A percentile compares a stretch with the other conserved stretches of the same genome.
These are phyloP conservation scores for Blastocystis sp. DNA, from an alignment of 352 stramenopile genomes.

Conservation along the genomic window DNA sequence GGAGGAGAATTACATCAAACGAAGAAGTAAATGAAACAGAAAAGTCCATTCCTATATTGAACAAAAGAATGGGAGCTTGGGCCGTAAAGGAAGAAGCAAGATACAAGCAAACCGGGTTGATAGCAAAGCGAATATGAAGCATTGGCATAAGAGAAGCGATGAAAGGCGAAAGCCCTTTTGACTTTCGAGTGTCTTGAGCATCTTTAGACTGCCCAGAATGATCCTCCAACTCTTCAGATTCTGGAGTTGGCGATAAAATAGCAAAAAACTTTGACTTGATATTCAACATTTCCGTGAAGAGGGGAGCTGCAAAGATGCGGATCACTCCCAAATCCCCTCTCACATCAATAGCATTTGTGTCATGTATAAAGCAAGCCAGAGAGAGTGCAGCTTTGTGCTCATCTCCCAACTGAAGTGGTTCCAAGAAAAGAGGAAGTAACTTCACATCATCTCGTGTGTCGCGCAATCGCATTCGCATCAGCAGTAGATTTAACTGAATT, in stretches of 20 bases:
- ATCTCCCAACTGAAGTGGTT: background rate
- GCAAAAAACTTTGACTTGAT: background rate
- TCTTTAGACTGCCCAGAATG: background rate
- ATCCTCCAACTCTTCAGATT: background rate
- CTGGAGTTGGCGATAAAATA: background rate
- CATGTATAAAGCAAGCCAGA: background rate
- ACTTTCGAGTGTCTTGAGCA: background rate
- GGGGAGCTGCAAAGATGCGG: background rate
- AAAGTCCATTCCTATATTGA: background rate
- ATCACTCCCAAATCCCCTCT: background rate
- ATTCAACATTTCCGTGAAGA: slow-evolving; percentile 3
- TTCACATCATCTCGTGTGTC: background rate
- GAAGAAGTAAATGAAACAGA: background rate
- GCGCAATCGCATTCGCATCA: background rate
- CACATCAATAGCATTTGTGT: background rate
- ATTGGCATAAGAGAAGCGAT: background rate
- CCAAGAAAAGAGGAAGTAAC: background rate
- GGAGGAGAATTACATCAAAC: background rate
- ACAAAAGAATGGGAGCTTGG: background rate
- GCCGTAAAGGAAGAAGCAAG: slow-evolving; percentile 13
- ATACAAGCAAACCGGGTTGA: background rate
- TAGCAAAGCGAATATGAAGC: background rate
- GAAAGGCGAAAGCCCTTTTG: background rate
- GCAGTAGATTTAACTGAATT: background rate
- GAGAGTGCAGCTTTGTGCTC: background rate